Conservation (phyloP, 1,284 basidiomycete genomes). For the Cystobasidiaceae sp. region DNA sequence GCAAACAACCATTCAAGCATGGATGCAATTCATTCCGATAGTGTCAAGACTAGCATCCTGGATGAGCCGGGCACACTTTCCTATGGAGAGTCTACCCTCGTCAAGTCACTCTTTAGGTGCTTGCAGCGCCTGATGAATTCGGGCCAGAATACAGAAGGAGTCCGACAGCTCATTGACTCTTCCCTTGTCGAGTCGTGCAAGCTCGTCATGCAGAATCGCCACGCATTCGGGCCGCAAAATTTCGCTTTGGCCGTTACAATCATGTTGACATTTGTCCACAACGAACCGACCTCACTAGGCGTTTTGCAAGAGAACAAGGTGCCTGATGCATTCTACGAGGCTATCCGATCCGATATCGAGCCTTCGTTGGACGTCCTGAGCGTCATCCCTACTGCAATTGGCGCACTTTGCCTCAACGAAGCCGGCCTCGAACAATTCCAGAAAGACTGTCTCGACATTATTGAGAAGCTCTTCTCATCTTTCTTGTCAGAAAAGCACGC, state of each 20-base stretch:
- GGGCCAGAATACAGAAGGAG: constrained; percentile 78
- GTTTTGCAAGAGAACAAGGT: constrained; percentile 89
- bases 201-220: constrained; percentile 75
- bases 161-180: constrained; percentile 90
- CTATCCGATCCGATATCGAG: constrained; percentile 69
- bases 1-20: constrained; percentile 59
- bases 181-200: constrained; percentile 80
- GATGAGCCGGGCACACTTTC: constrained; percentile 4
- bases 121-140: constrained; percentile 95
- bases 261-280: constrained; percentile 97
- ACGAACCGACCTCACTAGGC: constrained; percentile 89
- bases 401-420: constrained; percentile 91
- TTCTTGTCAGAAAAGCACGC: constrained; percentile 81
- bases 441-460: constrained; percentile 67
- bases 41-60: background rate
- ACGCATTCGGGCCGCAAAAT: constrained; percentile 79
- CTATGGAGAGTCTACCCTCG: constrained; percentile 45
- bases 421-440: constrained; percentile 76
- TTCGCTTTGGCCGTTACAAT: constrained; percentile 87
- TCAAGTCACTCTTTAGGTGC: constrained; percentile 88
- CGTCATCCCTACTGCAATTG: constrained; percentile 91
- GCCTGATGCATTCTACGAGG: constrained; percentile 81
- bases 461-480: constrained; percentile 75
- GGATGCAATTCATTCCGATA: constrained; percentile 52
- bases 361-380: constrained; percentile 85